Conservation (phyloP, 306 rosid genomes). For the Cicer cuneatum region DNA sequence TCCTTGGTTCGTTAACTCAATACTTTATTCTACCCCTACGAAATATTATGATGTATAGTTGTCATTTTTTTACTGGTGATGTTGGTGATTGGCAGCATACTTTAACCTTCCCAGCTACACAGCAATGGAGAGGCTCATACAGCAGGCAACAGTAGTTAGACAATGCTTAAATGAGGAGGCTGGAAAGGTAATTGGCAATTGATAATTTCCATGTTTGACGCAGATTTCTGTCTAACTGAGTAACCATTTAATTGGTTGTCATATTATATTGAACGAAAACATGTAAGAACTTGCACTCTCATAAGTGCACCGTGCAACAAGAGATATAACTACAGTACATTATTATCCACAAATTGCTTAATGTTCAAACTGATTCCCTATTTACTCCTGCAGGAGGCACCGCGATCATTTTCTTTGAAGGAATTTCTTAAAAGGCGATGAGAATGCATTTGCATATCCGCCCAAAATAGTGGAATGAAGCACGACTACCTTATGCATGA, state of each 20-base stretch:
- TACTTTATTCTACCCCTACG: conserved; percentile 12
- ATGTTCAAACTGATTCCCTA: conserved; percentile 36
- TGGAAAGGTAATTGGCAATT: conserved; percentile 66
- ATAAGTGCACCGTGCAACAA: not conserved
- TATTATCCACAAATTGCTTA: not conserved
- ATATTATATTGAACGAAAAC: conserved; percentile 5
- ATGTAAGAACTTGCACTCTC: not conserved
- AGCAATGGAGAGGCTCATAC: conserved; percentile 84
- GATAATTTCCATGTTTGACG: conserved; percentile 13
- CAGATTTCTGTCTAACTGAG: conserved; percentile 24
- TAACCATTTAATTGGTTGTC: conserved; percentile 17
- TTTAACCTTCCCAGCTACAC: conserved; percentile 73
- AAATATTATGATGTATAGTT: conserved; percentile 19
- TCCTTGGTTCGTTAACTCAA: conserved; percentile 71
- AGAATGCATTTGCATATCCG: conserved; percentile 35
- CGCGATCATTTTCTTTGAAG: conserved; percentile 68
- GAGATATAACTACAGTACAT: conserved; percentile 1
- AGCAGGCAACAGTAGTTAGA: conserved; percentile 75
- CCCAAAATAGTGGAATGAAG: conserved; percentile 39
- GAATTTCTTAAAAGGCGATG: conserved; percentile 70
- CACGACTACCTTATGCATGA: conserved; percentile 35
- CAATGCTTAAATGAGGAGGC: conserved; percentile 69
- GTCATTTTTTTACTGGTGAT: conserved; percentile 19
- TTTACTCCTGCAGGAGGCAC: conserved; percentile 66
- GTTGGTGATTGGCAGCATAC: conserved; percentile 64